phyloP scores from a whole-genome alignment of 139 green algal species.

The Pycnococcus provasolii region DNA sequence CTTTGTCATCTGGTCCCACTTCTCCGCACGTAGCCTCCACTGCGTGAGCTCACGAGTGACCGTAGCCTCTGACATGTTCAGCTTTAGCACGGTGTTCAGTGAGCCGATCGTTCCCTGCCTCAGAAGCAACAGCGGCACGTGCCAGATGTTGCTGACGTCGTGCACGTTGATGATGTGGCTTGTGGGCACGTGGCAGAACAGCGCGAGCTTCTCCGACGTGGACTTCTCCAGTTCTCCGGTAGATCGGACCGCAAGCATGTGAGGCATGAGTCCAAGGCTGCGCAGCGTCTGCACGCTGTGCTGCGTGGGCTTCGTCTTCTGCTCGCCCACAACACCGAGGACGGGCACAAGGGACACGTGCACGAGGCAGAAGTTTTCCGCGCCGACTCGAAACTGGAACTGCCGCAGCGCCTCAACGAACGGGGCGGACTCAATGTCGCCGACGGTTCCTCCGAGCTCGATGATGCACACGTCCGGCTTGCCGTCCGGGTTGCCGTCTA shows the following conservation, averaged over 20 bases:
- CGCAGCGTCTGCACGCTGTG: constrained; percentile 84
- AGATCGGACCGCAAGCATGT: constrained; percentile 77
- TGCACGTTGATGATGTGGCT: constrained; percentile 81
- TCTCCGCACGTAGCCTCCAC: constrained; percentile 44
- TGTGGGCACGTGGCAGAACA: constrained; percentile 88
- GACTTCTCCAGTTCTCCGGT: constrained; percentile 45
- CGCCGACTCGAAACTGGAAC: constrained; percentile 68
- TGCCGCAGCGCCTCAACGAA: constrained; percentile 74
- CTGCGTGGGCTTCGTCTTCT: constrained; percentile 99
- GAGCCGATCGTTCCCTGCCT: constrained; percentile 33
- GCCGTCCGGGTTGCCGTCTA: constrained; percentile 62
- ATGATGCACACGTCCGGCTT: constrained; percentile 92
- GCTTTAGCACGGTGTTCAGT: too few relatives aligned
- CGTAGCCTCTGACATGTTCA: too few relatives aligned
- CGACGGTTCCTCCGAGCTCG: constrained; percentile 94
- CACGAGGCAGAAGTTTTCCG: constrained; percentile 73
- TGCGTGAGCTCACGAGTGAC: background rate
- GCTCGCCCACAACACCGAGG: constrained; percentile 89
- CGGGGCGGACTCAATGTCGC: constrained; percentile 96
- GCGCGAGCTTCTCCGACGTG: constrained; percentile 82
- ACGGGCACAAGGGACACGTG: constrained; percentile 93
- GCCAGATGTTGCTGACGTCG: constrained; percentile 98
- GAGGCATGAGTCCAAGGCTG: constrained; percentile 78
- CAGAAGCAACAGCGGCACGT: constrained; percentile 77
- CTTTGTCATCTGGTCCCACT: constrained; percentile 54